These are phyloP conservation scores for Venturiaceae sp. DNA, from an alignment of 2,329 filamentous ascomycete genomes.

Conservation along the genomic window DNA sequence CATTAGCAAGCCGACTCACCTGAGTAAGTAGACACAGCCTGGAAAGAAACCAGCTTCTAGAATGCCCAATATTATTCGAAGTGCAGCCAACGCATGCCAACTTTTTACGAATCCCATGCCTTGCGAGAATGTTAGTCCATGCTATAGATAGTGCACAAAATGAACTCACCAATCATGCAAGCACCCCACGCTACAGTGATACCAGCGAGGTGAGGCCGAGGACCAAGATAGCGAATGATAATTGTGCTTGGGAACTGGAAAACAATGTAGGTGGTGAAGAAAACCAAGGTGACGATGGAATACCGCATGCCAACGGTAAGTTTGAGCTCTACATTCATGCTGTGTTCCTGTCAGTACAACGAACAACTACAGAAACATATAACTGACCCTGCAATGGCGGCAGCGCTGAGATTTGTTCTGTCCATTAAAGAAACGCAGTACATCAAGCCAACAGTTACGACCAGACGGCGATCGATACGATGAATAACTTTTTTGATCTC, in stretches of 20 bases:
- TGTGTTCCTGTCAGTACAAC: slow-evolving; percentile 23
- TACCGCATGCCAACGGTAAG: slow-evolving; percentile 40
- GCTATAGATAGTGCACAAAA: too few species aligned
- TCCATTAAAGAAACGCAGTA: slow-evolving; percentile 75
- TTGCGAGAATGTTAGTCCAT: slow-evolving; percentile 20
- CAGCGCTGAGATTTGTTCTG: slow-evolving; percentile 64
- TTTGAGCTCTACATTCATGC: slow-evolving; percentile 55
- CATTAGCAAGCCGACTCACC: background rate
- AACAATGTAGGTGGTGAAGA: slow-evolving; percentile 33
- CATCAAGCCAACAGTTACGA: slow-evolving; percentile 42
- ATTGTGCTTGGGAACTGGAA: slow-evolving; percentile 32
- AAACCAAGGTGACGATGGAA: slow-evolving; percentile 49
- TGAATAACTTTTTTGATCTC: slow-evolving; percentile 61
- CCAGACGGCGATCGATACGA: slow-evolving; percentile 52
- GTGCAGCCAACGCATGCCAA: slow-evolving; percentile 25
- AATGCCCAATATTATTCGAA: slow-evolving; percentile 29
- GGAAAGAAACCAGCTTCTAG: slow-evolving; percentile 28
- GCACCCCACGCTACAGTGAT: slow-evolving; percentile 30
- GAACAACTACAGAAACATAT: background rate
- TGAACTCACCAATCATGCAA: slow-evolving; percentile 27
- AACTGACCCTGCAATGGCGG: slow-evolving; percentile 56
- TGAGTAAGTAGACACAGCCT: slow-evolving; percentile 33
- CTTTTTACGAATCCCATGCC: slow-evolving; percentile 32
- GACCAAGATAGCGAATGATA: slow-evolving; percentile 30
- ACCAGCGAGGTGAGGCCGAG: slow-evolving; percentile 24